A percentile compares a stretch with the other conserved stretches of the same genome.
Conservation (phyloP, 345 rosid genomes). For the Firmiana major region DNA sequence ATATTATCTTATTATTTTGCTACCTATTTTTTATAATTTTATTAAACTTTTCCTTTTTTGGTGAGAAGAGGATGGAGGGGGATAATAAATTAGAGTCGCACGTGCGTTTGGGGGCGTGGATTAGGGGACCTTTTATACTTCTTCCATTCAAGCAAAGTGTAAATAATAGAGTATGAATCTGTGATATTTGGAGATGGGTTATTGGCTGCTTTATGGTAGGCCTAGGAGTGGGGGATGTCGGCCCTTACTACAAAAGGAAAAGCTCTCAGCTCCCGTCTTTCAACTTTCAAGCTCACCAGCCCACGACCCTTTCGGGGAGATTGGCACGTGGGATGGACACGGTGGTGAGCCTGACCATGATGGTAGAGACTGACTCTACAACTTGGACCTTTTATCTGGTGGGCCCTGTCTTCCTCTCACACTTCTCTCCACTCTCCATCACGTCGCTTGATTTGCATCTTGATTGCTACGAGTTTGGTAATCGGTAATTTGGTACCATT, state of each 20-base stretch:
- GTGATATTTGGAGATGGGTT: conserved; percentile 11
- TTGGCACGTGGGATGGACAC: conserved; percentile 48
- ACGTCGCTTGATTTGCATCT: neutral
- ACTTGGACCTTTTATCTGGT: conserved; percentile 5
- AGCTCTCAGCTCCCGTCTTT: neutral
- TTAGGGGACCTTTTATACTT: no score
- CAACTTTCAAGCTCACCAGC: conserved; percentile 40
- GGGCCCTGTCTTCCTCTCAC: neutral
- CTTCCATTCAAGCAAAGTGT: no score
- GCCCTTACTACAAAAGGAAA: conserved; percentile 18
- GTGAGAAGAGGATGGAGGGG: conserved; percentile 32
- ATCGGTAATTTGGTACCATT: no score
- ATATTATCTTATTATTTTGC: neutral
- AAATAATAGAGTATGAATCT: no score
- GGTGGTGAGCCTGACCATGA: conserved; percentile 16
- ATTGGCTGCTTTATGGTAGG: conserved; percentile 31
- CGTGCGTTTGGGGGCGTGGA: conserved; percentile 34
- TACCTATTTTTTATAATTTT: conserved; percentile 10
- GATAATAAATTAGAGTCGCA: conserved; percentile 53
- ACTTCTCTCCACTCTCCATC: conserved; percentile 1
- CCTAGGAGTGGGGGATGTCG: conserved; percentile 27
- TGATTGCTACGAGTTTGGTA: neutral
- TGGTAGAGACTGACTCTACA: conserved; percentile 8
- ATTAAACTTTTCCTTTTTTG: conserved; percentile 10
- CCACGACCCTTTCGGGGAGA: neutral